Base-by-base conservation (phyloP, 306 rosid genomes). In the Styphnolobium japonicum region DNA sequence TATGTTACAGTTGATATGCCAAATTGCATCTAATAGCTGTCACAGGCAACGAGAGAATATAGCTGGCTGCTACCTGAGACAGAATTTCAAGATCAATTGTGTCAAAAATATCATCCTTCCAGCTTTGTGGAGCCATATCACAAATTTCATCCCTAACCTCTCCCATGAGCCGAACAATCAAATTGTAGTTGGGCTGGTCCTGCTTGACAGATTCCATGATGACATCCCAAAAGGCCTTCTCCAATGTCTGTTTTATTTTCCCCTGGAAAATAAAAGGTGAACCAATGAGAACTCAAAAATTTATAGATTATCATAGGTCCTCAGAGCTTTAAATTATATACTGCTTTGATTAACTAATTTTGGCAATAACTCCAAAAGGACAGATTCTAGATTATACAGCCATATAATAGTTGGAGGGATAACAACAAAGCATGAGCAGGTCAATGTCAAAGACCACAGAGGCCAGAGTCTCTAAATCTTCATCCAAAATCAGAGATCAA, bases 171-270 rank as follows among this genome's bases (percentile, higher is more conserved):
- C 90, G 90, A 81, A 93, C 73, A 31, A 95, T 76, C 76, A 67
- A 78, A 33, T 91, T 98, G 75, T 86, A 93, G 83, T 95, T 87
- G 79, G 96, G 93, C 33, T 81, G 85, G 8, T 87, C 93, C 69
- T 81, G 85, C 82, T 90, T 73, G 72, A 95, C 71, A 60, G 97
- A 91, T 85, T 92, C 99, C 85, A 88, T 77, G 79, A 93, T 76
- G 73, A 88, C 84, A 77, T 95, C 98, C 99, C 98, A 92, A 53
- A 92, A 95, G 57, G 99, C 99, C 81, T 87, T 93, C 87, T 91
- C 92, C 94, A 95, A 88, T 57, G 93, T 84, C 61, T 80, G 85
- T 73, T 85, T 90, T 73, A 93, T 84, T 83, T 88, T 91, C 39
- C 82, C 90, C 98, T 95, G 82, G 75, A 87, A 85, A 61, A 37